Evolutionary conservation across 768 basidiomycete genomes (phyloP).

Genomic region (Trametes elegans): DNA sequence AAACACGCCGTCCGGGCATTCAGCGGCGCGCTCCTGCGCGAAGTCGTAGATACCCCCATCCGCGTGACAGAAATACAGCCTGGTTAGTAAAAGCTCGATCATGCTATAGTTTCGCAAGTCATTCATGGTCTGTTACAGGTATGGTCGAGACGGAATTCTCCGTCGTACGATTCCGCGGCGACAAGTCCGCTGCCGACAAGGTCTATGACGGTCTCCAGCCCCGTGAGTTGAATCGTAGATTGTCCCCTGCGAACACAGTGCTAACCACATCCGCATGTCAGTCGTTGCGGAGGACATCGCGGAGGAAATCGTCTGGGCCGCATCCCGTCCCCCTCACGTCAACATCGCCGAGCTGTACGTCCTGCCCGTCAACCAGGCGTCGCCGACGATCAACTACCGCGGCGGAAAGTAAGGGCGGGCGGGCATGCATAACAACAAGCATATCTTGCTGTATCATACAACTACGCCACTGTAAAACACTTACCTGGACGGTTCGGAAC

Average conservation of each 20-base stretch:
- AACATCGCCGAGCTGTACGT: conserved; percentile 83
- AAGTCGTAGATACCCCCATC: conserved; percentile 90
- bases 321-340: conserved; percentile 87
- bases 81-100: conserved; percentile 45
- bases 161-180: conserved; percentile 84
- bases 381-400: conserved; percentile 60
- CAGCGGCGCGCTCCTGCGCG: conserved; percentile 74
- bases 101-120: too few relatives aligned
- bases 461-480: conserved; percentile 3
- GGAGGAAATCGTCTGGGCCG: conserved; percentile 98
- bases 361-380: conserved; percentile 79
- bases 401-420: conserved; percentile 35
- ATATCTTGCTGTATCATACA: conserved; percentile 11
- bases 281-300: conserved; percentile 87
- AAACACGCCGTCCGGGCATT: conserved; percentile 88
- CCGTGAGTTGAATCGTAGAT: conserved; percentile 46
- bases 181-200: conserved; percentile 75
- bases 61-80: conserved; percentile 95
- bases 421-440: conserved; percentile 5
- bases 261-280: conserved; percentile 29
- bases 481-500: not conserved
- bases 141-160: conserved; percentile 96
- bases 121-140: conserved; percentile 36
- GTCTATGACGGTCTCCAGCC: conserved; percentile 91
- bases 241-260: not conserved